Percentiles rank a stretch among this genome's conserved stretches.
phyloP scores from a whole-genome alignment of 2,329 filamentous ascomycete species.

The Cordyceps tenuipes region DNA sequence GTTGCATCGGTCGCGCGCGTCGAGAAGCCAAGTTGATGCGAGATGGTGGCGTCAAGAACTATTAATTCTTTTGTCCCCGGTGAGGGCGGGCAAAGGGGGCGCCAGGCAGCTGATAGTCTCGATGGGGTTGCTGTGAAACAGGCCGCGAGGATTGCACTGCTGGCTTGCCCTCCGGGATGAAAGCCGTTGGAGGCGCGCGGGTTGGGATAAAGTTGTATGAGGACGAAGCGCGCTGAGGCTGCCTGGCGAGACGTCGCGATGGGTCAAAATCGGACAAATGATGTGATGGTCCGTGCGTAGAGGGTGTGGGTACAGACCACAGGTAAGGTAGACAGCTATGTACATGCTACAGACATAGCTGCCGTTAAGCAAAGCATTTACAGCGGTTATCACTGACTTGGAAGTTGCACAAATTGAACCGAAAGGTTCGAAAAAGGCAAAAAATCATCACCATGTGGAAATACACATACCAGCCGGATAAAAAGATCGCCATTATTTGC shows the following conservation, averaged over 20 bases:
- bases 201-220: conserved; percentile 7
- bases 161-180: conserved; percentile 13
- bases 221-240: conserved; percentile 2
- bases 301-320: no score
- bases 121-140: not conserved
- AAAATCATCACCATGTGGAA: no score
- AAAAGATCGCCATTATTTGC: no score
- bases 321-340: no score
- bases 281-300: conserved; percentile 15
- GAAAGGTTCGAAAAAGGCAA: no score
- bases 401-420: no score
- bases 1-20: conserved; percentile 10
- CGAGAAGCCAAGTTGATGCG: not conserved
- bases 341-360: no score
- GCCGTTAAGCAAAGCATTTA: no score
- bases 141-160: conserved; percentile 14
- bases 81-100: not conserved
- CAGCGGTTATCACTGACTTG: no score
- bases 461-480: no score
- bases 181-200: conserved; percentile 10
- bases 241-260: not conserved
- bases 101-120: not conserved
- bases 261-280: conserved; percentile 3
- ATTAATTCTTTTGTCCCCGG: not conserved
- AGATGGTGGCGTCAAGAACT: not conserved